Base-by-base conservation (phyloP, 2,329 filamentous ascomycete genomes). In the Xylaria hypoxylon region DNA sequence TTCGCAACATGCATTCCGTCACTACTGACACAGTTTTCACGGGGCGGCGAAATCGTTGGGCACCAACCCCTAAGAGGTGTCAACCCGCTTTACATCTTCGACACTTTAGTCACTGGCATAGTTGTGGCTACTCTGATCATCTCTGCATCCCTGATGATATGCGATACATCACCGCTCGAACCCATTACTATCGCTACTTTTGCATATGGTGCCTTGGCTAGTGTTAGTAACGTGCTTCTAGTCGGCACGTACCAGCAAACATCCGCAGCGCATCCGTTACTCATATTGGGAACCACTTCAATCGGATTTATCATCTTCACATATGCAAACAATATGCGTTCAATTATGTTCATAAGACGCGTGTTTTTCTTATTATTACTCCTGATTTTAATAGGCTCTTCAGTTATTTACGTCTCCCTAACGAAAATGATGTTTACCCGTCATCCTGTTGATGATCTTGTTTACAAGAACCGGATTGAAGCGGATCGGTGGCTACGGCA, bases 401-500 rank as follows among this genome's bases (percentile, higher is more conserved):
- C 78, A 2, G 78, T 77, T 0, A 76, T 84, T 17, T 80, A 78
- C 66, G 77, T 79, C 6, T 58, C 76, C 15, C 52, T 80, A 6
- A 78, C 75, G 62, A 73, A 64, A 28, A 78, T 73, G 52, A 68
- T 59, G 61, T 70, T 71, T 64, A 77, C 55, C 17, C 71, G 71
- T 1, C 85, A 88, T 59, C 84, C 85, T 0, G 74, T 88, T 38
- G 79, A 81, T 51, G 81, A 81, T 4, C 76, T 86, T 13, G 80
- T 88, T 13, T 87, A 85, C 70, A 79, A 81, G 42, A 79, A 80
- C 2, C 80, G 84, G 26, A 78, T 84, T 24, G 80, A 80, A 26
- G 79, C 83, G 6, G 81, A 85, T 68, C 80, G 83, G 8, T 88
- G 85, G 85, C 72, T 85, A 7, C 74, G 80, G 7, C 76, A 82